Evolutionary conservation across 148 eudicot species (phyloP).

Genomic region (Chenopodium berlandieri): DNA sequence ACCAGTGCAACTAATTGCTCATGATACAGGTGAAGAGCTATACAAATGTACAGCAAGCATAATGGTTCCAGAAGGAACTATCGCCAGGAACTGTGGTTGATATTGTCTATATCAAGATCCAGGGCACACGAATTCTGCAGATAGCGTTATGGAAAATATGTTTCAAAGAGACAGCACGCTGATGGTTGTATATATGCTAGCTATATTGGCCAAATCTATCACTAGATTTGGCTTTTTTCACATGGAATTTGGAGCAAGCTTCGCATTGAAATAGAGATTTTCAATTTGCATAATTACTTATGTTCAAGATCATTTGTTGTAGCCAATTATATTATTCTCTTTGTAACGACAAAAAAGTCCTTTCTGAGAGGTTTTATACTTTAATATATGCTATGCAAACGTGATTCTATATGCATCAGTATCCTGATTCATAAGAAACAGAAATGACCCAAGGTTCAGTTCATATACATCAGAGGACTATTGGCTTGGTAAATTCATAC

Average conservation of each 20-base stretch:
- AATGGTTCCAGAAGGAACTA: background rate
- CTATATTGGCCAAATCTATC: background rate
- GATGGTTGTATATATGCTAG: background rate
- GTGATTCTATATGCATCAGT: too few species aligned
- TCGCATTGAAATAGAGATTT: background rate
- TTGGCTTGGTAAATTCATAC: too few species aligned
- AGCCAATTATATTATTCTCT: too few species aligned
- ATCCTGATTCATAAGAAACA: too few species aligned
- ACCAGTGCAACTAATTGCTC: background rate
- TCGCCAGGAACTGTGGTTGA: background rate
- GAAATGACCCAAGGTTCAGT: too few species aligned
- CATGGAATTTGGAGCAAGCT: background rate
- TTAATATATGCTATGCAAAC: too few species aligned
- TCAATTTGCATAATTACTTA: background rate
- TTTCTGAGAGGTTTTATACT: background rate
- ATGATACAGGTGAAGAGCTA: constrained; percentile 11
- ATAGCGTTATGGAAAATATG: constrained; percentile 2
- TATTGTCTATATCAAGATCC: background rate
- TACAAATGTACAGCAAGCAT: constrained; percentile 5
- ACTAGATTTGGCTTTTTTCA: background rate
- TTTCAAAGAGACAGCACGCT: background rate
- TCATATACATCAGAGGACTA: too few species aligned
- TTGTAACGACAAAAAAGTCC: background rate
- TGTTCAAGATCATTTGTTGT: background rate
- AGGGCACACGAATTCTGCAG: background rate